Conservation (phyloP, 2,329 filamentous ascomycete genomes). For the Bipolaris victoriae region DNA sequence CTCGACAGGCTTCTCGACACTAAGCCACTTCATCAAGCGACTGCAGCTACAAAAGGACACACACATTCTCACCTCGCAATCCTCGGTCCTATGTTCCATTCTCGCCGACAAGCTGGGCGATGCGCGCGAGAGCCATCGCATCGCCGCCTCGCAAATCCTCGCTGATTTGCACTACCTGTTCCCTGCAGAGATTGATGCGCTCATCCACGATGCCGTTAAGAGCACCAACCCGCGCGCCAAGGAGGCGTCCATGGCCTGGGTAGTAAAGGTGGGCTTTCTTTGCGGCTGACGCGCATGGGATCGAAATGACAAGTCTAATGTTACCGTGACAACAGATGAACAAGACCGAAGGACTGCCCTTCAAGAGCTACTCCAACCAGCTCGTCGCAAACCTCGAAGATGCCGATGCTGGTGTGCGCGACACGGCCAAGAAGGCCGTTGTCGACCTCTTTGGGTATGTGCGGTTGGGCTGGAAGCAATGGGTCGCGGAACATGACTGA, state of each 20-base stretch:
- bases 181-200: slow-evolving; percentile 76
- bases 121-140: slow-evolving; percentile 81
- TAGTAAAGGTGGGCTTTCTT: slow-evolving; percentile 66
- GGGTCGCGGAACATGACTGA: slow-evolving; percentile 21
- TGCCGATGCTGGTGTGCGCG: slow-evolving; percentile 84
- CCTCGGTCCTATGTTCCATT: slow-evolving; percentile 72
- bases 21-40: slow-evolving; percentile 86
- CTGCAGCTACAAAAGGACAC: slow-evolving; percentile 84
- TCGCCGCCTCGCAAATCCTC: slow-evolving; percentile 75
- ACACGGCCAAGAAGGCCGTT: slow-evolving; percentile 80
- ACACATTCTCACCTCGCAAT: slow-evolving; percentile 70
- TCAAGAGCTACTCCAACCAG: slow-evolving; percentile 80
- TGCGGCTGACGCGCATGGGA: slow-evolving; percentile 1
- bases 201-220: slow-evolving; percentile 76
- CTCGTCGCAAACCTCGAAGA: slow-evolving; percentile 90
- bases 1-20: slow-evolving; percentile 83
- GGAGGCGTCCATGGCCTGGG: slow-evolving; percentile 83
- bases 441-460: slow-evolving; percentile 81
- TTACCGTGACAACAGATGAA: slow-evolving; percentile 67
- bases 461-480: neutral
- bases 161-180: slow-evolving; percentile 76
- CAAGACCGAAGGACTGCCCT: slow-evolving; percentile 76
- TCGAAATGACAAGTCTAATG: slow-evolving; percentile 16
- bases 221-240: slow-evolving; percentile 85
- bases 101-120: slow-evolving; percentile 87